phyloP scores from a whole-genome alignment of 495 filamentous ascomycete species.

The Haplographium delicatum region DNA sequence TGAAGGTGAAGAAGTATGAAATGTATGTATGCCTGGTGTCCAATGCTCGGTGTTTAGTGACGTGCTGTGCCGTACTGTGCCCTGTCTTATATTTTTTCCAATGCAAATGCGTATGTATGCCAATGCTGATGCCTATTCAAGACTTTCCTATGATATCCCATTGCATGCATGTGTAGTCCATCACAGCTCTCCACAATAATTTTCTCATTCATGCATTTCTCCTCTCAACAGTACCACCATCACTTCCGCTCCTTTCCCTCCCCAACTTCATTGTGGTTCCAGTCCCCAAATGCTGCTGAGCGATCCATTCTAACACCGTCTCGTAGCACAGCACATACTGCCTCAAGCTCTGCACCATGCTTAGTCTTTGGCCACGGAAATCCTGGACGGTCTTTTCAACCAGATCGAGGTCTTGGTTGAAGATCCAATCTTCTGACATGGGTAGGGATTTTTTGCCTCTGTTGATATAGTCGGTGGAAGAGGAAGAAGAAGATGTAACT shows the following conservation, averaged over 20 bases:
- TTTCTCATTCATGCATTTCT: neutral
- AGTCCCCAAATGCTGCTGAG: slow-evolving; percentile 15
- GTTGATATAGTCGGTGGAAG: slow-evolving; percentile 15
- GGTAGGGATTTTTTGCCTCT: slow-evolving; percentile 1
- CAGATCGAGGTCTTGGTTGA: slow-evolving; percentile 62
- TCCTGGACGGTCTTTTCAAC: slow-evolving; percentile 83
- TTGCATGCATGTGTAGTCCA: no score
- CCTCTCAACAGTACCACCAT: neutral
- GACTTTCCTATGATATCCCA: neutral
- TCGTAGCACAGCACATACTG: slow-evolving; percentile 98
- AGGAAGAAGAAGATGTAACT: slow-evolving; percentile 12
- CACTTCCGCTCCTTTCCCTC: slow-evolving; percentile 20
- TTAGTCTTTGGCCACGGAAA: slow-evolving; percentile 79
- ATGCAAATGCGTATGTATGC: neutral
- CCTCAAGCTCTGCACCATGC: slow-evolving; percentile 94
- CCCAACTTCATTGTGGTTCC: neutral
- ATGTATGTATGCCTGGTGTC: no score
- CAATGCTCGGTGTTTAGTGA: no score
- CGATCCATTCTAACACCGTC: slow-evolving; percentile 84
- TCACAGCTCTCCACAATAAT: neutral
- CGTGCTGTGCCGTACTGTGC: no score
- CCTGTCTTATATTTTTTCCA: no score
- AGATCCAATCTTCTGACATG: slow-evolving; percentile 35
- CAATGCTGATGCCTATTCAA: neutral
- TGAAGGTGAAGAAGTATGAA: no score